Base-by-base conservation (phyloP, 2,329 filamentous ascomycete species). In the Aspergillus sp. region DNA sequence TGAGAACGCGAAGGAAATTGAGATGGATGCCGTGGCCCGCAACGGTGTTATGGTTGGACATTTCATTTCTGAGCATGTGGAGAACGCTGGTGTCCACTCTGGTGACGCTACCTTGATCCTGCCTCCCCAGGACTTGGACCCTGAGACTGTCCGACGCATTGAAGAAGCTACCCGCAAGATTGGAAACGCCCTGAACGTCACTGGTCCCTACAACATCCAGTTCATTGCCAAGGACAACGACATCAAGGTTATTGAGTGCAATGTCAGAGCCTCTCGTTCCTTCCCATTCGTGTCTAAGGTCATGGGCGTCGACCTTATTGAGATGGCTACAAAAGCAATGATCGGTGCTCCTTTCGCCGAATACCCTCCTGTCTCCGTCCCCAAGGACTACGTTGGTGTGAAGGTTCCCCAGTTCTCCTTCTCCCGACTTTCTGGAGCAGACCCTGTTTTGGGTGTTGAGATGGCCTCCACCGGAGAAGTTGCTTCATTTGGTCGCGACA, bases 171-270 rank as follows among this genome's bases (percentile, higher is more conserved):
- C 95, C 13, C 84, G 89, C 65, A 98, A 98, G 84, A 98, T 99
- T 67, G 95, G 89, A 64, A 88, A 89, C 61, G 93, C 95, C 15
- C 84, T 98, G 58, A 97, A 98, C 73, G 89, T 99, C 56, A 98
- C 95, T 41, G 95, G 95, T 49, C 95, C 95, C 20, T 97, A 89
- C 84, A 99, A 99, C 78, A 99, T 99, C 62, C 95, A 99, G 74
- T 98, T 99, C 80, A 99, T 99, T 69, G 95, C 95, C 68, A 98
- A 98, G 81, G 93, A 98, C 75, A 98, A 98, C 74, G 93, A 98
- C 65, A 98, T 99, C 82, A 98, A 98, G 82, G 95, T 99, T 64
- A 99, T 99, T 63, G 95, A 99, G 79, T 98, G 95, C 78, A 99
- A 99, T 70, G 95, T 98, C 59, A 89, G 95, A 62, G 95, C 95